phyloP scores from a whole-genome alignment of 805 yeast species.

The Schwanniomyces pseudopolymorphus region DNA sequence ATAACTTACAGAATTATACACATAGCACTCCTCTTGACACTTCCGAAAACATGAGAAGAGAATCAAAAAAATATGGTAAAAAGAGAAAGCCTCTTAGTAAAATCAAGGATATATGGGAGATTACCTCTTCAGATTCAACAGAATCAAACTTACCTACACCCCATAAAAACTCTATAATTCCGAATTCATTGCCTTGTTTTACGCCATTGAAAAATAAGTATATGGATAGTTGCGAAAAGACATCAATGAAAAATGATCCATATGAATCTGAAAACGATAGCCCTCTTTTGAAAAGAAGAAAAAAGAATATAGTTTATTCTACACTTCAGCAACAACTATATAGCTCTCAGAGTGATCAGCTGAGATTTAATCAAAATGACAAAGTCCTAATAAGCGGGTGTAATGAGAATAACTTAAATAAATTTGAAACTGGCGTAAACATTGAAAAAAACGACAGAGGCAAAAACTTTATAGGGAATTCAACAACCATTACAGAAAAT shows the following conservation, averaged over 20 bases:
- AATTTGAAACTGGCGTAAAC: background rate
- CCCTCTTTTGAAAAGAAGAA: background rate
- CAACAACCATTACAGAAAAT: background rate
- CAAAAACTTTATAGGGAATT: background rate
- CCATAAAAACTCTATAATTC: background rate
- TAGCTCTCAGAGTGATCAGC: background rate
- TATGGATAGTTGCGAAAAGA: background rate
- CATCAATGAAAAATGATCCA: background rate
- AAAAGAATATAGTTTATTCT: background rate
- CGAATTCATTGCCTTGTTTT: background rate
- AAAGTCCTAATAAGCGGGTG: no score
- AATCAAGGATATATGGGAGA: constrained; percentile 6
- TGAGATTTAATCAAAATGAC: no score
- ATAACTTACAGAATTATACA: background rate
- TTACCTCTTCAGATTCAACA: constrained; percentile 5
- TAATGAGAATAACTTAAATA: background rate
- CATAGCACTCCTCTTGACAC: no score
- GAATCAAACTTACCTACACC: background rate
- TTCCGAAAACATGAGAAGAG: background rate
- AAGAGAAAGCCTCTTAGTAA: background rate
- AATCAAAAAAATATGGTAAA: constrained; percentile 4
- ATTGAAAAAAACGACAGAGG: background rate
- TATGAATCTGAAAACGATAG: background rate
- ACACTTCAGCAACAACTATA: background rate
- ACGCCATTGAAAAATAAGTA: background rate